Evolutionary conservation across 2,329 filamentous ascomycete genomes (phyloP).

Genomic region (Sordariomycetes sp.): DNA sequence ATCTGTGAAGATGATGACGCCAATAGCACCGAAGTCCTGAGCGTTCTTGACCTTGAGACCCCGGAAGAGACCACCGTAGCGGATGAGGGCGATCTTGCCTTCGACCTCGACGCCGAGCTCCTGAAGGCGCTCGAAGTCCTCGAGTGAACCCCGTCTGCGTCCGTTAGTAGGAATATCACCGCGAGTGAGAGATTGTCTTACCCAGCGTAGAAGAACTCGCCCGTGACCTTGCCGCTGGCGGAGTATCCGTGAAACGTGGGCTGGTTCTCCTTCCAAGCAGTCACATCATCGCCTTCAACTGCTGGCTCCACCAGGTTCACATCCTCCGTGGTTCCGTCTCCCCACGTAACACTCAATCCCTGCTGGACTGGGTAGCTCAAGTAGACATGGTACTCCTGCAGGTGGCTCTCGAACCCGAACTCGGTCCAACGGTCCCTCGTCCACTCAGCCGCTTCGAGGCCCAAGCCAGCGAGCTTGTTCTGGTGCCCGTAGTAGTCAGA

Average conservation of each 20-base stretch:
- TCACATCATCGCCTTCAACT: slow-evolving; percentile 65
- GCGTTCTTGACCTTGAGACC: slow-evolving; percentile 79
- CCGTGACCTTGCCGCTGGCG: slow-evolving; percentile 67
- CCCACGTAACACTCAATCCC: slow-evolving; percentile 29
- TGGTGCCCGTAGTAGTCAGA: slow-evolving; percentile 28
- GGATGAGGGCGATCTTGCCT: slow-evolving; percentile 70
- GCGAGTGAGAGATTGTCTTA: too few relatives aligned
- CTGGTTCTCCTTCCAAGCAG: slow-evolving; percentile 55
- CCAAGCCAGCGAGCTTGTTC: slow-evolving; percentile 25
- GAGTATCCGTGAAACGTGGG: slow-evolving; percentile 82
- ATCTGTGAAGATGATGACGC: slow-evolving; percentile 71
- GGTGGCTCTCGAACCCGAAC: slow-evolving; percentile 21
- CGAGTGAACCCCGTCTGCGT: slow-evolving; percentile 56
- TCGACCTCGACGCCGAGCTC: slow-evolving; percentile 58
- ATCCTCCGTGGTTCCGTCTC: slow-evolving; percentile 43
- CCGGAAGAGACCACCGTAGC: slow-evolving; percentile 70
- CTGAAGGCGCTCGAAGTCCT: slow-evolving; percentile 63
- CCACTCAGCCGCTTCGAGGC: slow-evolving; percentile 27
- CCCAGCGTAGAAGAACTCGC: slow-evolving; percentile 67
- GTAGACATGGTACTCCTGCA: slow-evolving; percentile 46
- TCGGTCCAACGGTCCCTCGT: slow-evolving; percentile 25
- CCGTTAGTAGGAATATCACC: too few relatives aligned
- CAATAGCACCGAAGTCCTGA: slow-evolving; percentile 75
- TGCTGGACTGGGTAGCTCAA: slow-evolving; percentile 52
- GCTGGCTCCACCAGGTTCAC: slow-evolving; percentile 66